A percentile compares a stretch with the other conserved stretches of the same genome.
Evolutionary conservation across 805 yeast species (phyloP).

Genomic region (Tetrapisispora fleetii): DNA sequence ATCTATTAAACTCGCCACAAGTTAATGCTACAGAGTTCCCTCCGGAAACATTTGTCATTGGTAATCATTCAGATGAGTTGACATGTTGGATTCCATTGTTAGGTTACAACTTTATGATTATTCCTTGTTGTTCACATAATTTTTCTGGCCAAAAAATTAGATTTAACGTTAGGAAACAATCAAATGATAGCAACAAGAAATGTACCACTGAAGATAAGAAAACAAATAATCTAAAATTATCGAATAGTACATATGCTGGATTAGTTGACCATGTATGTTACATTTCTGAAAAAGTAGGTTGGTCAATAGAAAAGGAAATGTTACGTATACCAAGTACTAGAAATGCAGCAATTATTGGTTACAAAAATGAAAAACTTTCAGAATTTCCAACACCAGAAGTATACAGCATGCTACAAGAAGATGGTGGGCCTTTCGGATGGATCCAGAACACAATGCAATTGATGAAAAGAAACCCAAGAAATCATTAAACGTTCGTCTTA

Average conservation of each 20-base stretch:
- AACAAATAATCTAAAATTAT: constrained; percentile 8
- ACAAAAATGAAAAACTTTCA: constrained; percentile 30
- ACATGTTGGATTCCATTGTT: constrained; percentile 92
- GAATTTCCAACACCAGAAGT: constrained; percentile 31
- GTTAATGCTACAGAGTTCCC: constrained; percentile 61
- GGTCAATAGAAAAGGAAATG: constrained; percentile 81
- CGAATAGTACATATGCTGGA: constrained; percentile 66
- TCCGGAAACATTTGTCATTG: constrained; percentile 68
- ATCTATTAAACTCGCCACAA: constrained; percentile 40
- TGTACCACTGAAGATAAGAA: constrained; percentile 5
- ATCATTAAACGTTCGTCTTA: constrained; percentile 38
- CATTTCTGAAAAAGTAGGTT: constrained; percentile 59
- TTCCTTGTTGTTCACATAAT: constrained; percentile 92
- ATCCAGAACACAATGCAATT: constrained; percentile 67
- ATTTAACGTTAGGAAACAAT: constrained; percentile 37
- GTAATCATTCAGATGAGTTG: constrained; percentile 91
- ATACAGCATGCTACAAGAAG: constrained; percentile 54
- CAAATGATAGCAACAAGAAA: background rate
- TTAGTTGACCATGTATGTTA: constrained; percentile 78
- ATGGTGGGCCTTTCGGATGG: constrained; percentile 92
- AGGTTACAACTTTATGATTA: constrained; percentile 79
- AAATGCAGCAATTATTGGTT: constrained; percentile 81
- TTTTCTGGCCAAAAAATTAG: constrained; percentile 67
- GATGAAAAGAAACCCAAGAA: constrained; percentile 60
- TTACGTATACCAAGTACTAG: constrained; percentile 89